phyloP scores from a whole-genome alignment of 2,329 filamentous ascomycete genomes.

The Pleomassaria siparia region DNA sequence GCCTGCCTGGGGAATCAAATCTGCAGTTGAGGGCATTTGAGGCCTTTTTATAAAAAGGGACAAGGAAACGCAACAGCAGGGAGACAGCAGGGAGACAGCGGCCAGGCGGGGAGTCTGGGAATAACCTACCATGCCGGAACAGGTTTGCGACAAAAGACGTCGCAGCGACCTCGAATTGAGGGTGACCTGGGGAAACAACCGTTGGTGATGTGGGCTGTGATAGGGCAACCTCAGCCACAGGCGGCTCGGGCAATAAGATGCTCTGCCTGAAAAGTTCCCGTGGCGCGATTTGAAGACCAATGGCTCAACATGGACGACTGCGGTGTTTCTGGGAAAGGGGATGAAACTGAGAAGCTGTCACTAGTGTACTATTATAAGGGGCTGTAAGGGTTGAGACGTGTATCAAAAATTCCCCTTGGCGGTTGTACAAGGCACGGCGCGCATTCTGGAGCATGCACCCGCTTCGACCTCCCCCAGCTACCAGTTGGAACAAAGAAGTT shows the following conservation, averaged over 20 bases:
- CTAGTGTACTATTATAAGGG: no score
- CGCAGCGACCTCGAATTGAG: constrained; percentile 23
- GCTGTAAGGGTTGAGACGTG: constrained; percentile 27
- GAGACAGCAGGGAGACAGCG: constrained; percentile 9
- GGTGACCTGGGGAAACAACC: constrained; percentile 12
- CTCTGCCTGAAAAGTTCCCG: constrained; percentile 21
- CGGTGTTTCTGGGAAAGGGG: constrained; percentile 32
- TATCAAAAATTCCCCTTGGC: constrained; percentile 15
- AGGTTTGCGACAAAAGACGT: constrained; percentile 37
- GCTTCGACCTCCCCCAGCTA: not conserved
- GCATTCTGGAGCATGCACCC: not conserved
- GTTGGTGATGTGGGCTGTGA: constrained; percentile 14
- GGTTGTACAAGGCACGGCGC: constrained; percentile 17
- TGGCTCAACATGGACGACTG: constrained; percentile 15
- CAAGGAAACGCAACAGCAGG: constrained; percentile 30
- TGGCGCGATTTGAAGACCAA: constrained; percentile 34
- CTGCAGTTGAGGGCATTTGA: constrained; percentile 35
- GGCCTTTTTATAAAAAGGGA: constrained; percentile 37
- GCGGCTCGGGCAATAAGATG: constrained; percentile 11
- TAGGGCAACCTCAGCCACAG: constrained; percentile 36
- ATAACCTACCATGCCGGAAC: constrained; percentile 34
- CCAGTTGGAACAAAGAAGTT: no score
- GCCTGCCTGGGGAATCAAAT: constrained; percentile 39
- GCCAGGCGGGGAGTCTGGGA: constrained; percentile 27
- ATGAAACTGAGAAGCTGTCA: constrained; percentile 34